Percentiles rank a stretch among this genome's conserved stretches.
Conservation (phyloP, 306 rosid species). For the Myrica gale region DNA sequence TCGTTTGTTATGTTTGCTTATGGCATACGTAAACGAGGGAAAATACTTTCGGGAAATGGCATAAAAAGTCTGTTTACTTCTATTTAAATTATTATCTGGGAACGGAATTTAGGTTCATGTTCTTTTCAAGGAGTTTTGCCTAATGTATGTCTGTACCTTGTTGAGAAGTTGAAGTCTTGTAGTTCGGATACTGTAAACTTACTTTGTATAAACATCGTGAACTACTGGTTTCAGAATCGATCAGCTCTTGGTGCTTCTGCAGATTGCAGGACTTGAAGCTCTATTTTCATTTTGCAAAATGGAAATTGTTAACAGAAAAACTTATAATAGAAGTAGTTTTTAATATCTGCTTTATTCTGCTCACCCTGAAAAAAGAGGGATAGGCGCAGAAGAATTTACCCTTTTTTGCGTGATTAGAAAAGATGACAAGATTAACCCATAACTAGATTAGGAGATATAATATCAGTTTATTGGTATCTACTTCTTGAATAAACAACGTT, state of each 20-base stretch:
- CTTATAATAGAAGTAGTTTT: neutral
- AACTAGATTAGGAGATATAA: neutral
- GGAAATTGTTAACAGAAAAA: neutral
- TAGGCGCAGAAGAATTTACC: neutral
- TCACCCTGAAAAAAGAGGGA: neutral
- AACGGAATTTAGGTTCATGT: neutral
- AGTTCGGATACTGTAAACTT: neutral
- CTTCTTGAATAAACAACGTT: neutral
- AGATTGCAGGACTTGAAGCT: slow-evolving; percentile 1
- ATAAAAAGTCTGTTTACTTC: neutral
- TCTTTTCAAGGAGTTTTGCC: neutral
- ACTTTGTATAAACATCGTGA: neutral
- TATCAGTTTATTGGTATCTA: neutral
- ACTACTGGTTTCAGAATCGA: neutral
- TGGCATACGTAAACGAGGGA: neutral
- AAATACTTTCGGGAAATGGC: neutral
- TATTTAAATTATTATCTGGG: neutral
- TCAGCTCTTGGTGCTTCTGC: neutral
- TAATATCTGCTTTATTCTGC: neutral
- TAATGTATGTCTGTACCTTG: neutral
- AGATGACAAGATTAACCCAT: neutral
- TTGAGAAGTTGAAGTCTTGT: neutral
- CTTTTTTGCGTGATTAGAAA: neutral
- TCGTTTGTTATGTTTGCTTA: slow-evolving; percentile 3
- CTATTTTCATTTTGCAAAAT: neutral